phyloP scores from a whole-genome alignment of 441 rosid species.

The Corymbia calophylla region DNA sequence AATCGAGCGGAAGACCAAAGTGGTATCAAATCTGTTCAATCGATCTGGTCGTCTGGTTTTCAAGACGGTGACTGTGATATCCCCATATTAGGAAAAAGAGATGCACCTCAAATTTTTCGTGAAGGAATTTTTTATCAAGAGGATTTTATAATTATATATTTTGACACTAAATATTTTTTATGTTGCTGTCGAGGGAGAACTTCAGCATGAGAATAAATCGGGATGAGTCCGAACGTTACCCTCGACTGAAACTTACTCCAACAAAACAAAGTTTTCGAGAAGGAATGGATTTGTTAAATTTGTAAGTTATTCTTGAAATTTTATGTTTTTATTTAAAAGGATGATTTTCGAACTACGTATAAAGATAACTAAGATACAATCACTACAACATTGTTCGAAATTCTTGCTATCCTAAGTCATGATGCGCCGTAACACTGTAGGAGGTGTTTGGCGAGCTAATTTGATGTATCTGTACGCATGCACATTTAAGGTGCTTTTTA shows the following conservation, averaged over 20 bases:
- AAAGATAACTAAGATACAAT: background rate
- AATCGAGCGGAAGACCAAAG: background rate
- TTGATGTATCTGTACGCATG: background rate
- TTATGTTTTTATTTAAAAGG: background rate
- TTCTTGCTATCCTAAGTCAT: background rate
- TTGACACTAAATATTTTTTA: too few relatives aligned
- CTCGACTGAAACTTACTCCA: too few relatives aligned
- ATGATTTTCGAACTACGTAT: background rate
- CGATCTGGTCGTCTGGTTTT: rapidly evolving
- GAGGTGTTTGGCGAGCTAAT: background rate
- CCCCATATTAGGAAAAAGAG: background rate
- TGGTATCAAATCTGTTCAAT: background rate
- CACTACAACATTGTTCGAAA: background rate
- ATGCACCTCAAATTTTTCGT: background rate
- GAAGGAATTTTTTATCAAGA: background rate
- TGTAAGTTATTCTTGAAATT: background rate
- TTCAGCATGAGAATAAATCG: too few relatives aligned
- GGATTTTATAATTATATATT: too few relatives aligned
- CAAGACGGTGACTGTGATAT: background rate
- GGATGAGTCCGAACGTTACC: background rate
- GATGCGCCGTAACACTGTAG: background rate
- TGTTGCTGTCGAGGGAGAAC: too few relatives aligned
- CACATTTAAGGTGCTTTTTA: background rate
- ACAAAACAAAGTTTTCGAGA: too few relatives aligned
- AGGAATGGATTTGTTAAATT: too few relatives aligned